These are phyloP conservation scores for Citrus maxima DNA, from an alignment of 345 rosid genomes.

Conservation along the genomic window DNA sequence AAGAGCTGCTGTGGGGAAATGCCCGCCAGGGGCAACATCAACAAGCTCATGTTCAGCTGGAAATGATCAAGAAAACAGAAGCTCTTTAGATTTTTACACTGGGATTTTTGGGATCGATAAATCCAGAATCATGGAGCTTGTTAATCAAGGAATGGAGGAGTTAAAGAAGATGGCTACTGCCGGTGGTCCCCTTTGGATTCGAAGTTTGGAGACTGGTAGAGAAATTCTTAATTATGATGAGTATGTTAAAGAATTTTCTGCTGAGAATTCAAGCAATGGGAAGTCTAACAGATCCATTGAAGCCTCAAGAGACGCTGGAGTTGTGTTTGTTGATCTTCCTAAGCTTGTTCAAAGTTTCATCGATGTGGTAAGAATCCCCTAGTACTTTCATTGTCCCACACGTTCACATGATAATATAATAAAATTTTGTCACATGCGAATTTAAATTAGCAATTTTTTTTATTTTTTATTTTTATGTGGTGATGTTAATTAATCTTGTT, in stretches of 20 bases:
- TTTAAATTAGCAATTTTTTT: too few relatives aligned
- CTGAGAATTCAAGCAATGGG: conserved; percentile 35
- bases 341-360: conserved; percentile 76
- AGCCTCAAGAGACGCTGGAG: conserved; percentile 80
- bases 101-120: conserved; percentile 82
- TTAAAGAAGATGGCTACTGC: conserved; percentile 78
- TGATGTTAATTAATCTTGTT: background rate
- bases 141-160: conserved; percentile 77
- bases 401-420: too few relatives aligned
- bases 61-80: conserved; percentile 57
- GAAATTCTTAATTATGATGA: conserved; percentile 95
- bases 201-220: conserved; percentile 88
- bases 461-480: background rate
- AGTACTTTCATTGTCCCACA: too few relatives aligned
- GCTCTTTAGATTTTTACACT: conserved; percentile 73
- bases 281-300: conserved; percentile 66
- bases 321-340: conserved; percentile 80
- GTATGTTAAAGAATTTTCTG: conserved; percentile 69
- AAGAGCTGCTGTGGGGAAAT: conserved; percentile 57
- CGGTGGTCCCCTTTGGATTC: conserved; percentile 77
- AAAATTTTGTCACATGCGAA: background rate
- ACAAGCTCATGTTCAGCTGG: conserved; percentile 57
- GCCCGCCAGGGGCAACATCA: conserved; percentile 44
- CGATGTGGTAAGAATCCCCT: conserved; percentile 60
- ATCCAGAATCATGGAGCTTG: conserved; percentile 65